Percentiles rank a stretch among this genome's conserved stretches.
Evolutionary conservation across 2,329 filamentous ascomycete species (phyloP).

Genomic region (Beauveria asiatica): DNA sequence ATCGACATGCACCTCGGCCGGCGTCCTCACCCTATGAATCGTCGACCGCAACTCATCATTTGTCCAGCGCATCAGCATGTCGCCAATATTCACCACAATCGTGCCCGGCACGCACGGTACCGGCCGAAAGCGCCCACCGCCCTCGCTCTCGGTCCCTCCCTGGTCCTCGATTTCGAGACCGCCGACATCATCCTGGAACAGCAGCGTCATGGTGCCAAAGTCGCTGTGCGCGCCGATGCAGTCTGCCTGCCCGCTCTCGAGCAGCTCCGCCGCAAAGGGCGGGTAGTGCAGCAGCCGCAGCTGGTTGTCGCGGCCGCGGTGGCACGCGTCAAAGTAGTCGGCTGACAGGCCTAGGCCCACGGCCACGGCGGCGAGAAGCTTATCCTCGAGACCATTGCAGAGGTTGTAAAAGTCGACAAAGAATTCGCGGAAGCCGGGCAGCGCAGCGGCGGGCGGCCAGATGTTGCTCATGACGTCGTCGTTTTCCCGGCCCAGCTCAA

Average conservation of each 20-base stretch:
- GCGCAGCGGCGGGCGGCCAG: conserved; percentile 20
- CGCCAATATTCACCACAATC: conserved; percentile 31
- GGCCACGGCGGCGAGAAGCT: conserved; percentile 70
- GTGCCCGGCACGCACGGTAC: conserved; percentile 23
- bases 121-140: conserved; percentile 20
- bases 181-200: conserved; percentile 22
- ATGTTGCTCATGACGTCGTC: conserved; percentile 22
- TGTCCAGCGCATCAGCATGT: conserved; percentile 32
- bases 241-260: conserved; percentile 19
- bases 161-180: conserved; percentile 38
- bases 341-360: conserved; percentile 61
- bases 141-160: not conserved
- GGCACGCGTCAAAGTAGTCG: conserved; percentile 58
- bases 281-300: conserved; percentile 51
- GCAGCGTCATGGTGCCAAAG: conserved; percentile 25
- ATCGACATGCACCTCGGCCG: conserved; percentile 12
- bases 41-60: conserved; percentile 27
- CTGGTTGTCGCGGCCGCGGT: conserved; percentile 49
- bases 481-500: conserved; percentile 28
- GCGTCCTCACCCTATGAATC: conserved; percentile 35
- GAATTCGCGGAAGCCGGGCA: conserved; percentile 19
- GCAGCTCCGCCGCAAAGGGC: conserved; percentile 21
- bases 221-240: conserved; percentile 26
- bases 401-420: conserved; percentile 53
- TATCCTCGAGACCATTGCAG: conserved; percentile 62